Evolutionary conservation across 768 basidiomycete species (phyloP), one percentile per base, ranked within the genome.

Genomic region (Suillus bovinus): DNA sequence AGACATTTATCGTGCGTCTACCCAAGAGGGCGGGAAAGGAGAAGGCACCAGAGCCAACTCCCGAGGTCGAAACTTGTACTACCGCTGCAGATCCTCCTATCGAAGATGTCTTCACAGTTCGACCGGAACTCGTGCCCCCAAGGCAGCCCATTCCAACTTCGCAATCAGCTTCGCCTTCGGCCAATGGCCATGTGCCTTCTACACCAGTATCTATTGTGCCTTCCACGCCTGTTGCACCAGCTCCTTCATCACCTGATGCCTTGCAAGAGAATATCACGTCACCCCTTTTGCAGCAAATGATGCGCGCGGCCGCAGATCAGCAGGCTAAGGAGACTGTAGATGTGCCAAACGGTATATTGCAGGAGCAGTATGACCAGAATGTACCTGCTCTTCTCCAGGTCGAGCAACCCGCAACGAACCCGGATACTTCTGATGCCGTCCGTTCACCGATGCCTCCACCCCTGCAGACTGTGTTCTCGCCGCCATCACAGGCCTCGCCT

Each of bases 31-130:
- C 69, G 44, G 74, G 69, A 47, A 80, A 79, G 68, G 79, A 77
- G 66, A 77, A 78, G 59, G 72, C 61, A 4, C 34, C 65, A 2
- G 71, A 72, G 34, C 65, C 61, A 5, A 44, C 62, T 41, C 61
- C 36, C 7, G 54, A 66, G 22, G 67, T 70, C 44, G 67, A 68
- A 34, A 47, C 70, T 4, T 64, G 70, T 11, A 67, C 73, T 4
- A 70, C 75, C 4, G 68, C 68, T 11, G 73, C 72, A 50, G 81
- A 82, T 62, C 71, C 76, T 20, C 74, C 78, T 16, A 70, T 81
- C 55, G 85, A 87, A 64, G 86, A 86, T 39, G 78, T 84, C 33
- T 86, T 86, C 68, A 83, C 80, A 36, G 84, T 86, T n/a, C 74
- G 81, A 60, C 83, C 84, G 3, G 78, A 79, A 39, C 75, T 82